phyloP scores from a whole-genome alignment of 306 rosid species.

The Prunus padus region DNA sequence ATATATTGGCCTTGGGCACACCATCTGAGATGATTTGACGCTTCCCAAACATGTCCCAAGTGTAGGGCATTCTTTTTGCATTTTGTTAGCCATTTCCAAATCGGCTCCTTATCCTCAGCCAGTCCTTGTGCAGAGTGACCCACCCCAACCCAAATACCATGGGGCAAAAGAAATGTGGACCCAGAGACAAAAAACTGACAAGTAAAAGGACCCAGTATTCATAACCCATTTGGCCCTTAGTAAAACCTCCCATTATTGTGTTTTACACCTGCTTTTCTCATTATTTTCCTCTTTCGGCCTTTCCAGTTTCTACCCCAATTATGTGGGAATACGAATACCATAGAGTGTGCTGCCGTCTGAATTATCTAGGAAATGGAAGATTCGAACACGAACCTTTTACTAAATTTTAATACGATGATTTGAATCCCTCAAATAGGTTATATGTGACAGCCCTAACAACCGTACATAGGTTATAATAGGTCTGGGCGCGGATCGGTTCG shows the following conservation, averaged over 20 bases:
- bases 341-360: too few species aligned
- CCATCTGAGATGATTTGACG: constrained; percentile 25
- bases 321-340: neutral
- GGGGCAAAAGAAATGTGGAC: constrained; percentile 34
- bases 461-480: too few species aligned
- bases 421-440: too few species aligned
- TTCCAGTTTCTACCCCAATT: neutral
- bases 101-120: constrained; percentile 22
- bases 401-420: too few species aligned
- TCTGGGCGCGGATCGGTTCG: too few species aligned
- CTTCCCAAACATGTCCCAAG: constrained; percentile 24
- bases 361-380: too few species aligned
- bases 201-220: constrained; percentile 36
- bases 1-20: neutral
- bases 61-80: neutral
- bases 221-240: constrained; percentile 41
- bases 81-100: constrained; percentile 3
- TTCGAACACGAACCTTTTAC: too few species aligned
- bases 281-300: neutral
- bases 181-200: constrained; percentile 30
- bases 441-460: too few species aligned
- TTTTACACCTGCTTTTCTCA: neutral
- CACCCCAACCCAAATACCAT: constrained; percentile 15
- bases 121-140: neutral
- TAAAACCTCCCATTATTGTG: neutral